phyloP scores from a whole-genome alignment of 2,329 filamentous ascomycete genomes.

The Phialophora verrucosa region DNA sequence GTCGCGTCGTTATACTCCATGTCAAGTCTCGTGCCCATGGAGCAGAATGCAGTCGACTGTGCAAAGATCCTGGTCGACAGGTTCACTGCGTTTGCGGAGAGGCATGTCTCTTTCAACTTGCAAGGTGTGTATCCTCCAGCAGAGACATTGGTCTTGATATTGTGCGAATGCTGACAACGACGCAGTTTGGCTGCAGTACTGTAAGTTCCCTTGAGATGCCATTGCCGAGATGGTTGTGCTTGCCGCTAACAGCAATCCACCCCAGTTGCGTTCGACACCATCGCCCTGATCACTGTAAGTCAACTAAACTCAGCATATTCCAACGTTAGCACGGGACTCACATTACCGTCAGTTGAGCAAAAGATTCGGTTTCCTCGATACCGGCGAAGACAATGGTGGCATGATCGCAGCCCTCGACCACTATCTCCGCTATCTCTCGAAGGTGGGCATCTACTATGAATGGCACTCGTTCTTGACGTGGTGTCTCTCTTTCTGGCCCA shows the following conservation, averaged over 20 bases:
- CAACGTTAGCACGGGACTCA: not conserved
- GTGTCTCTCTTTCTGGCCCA: constrained; percentile 41
- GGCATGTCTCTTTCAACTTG: constrained; percentile 39
- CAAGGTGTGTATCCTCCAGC: constrained; percentile 8
- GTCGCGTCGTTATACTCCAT: constrained; percentile 69
- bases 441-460: constrained; percentile 51
- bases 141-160: not conserved
- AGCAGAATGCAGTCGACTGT: constrained; percentile 78
- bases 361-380: constrained; percentile 45
- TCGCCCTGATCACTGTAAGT: constrained; percentile 44
- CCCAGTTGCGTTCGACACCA: constrained; percentile 43
- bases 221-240: not conserved
- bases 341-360: constrained; percentile 41
- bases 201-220: constrained; percentile 5
- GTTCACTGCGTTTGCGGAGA: constrained; percentile 44
- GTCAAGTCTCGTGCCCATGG: constrained; percentile 44
- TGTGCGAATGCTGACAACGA: not conserved
- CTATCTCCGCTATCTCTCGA: constrained; percentile 47
- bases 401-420: constrained; percentile 48
- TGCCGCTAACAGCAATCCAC: not conserved
- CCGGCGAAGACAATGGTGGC: constrained; percentile 44
- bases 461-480: constrained; percentile 47
- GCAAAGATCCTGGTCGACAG: constrained; percentile 53
- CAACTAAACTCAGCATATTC: not conserved
- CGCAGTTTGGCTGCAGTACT: constrained; percentile 50